A percentile compares a stretch with the other conserved stretches of the same genome.
Conservation (phyloP, 306 rosid species). For the Begonia loranthoides region DNA sequence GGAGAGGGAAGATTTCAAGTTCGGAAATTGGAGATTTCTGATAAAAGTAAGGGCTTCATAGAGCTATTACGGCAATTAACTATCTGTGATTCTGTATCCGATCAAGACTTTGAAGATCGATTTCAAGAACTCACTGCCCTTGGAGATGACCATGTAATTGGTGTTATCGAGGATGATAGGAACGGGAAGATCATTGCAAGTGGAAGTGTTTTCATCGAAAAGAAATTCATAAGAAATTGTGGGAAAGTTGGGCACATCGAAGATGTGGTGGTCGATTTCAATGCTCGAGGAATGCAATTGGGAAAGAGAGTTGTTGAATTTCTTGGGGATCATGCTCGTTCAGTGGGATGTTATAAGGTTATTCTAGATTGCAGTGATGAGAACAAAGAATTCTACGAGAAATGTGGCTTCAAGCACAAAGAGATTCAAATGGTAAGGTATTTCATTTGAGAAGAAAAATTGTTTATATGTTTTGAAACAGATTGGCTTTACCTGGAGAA, state of each 20-base stretch:
- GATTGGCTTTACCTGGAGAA: conserved; percentile 3
- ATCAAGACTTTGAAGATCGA: conserved; percentile 49
- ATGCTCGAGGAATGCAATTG: conserved; percentile 37
- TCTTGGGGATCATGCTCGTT: conserved; percentile 49
- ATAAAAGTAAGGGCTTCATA: conserved; percentile 61
- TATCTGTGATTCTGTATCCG: conserved; percentile 55
- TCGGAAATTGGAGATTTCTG: conserved; percentile 42
- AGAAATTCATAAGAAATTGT: conserved; percentile 61
- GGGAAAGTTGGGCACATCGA: conserved; percentile 71
- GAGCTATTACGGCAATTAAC: conserved; percentile 59
- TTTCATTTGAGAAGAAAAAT: conserved; percentile 24
- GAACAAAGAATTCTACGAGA: conserved; percentile 49
- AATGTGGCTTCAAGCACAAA: conserved; percentile 54
- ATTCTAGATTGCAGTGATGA: conserved; percentile 67
- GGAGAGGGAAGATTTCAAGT: conserved; percentile 26
- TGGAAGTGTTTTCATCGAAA: conserved; percentile 48
- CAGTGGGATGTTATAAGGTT: conserved; percentile 62
- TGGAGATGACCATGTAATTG: conserved; percentile 50
- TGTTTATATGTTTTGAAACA: not conserved
- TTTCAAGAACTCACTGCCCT: conserved; percentile 39
- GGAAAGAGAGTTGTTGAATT: conserved; percentile 42
- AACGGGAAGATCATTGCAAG: conserved; percentile 48
- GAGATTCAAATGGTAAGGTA: conserved; percentile 64
- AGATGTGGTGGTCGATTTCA: conserved; percentile 67
- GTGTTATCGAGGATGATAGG: conserved; percentile 47